Base-by-base conservation (phyloP, 2,329 filamentous ascomycete genomes). In the Arthrinium phaeospermum region DNA sequence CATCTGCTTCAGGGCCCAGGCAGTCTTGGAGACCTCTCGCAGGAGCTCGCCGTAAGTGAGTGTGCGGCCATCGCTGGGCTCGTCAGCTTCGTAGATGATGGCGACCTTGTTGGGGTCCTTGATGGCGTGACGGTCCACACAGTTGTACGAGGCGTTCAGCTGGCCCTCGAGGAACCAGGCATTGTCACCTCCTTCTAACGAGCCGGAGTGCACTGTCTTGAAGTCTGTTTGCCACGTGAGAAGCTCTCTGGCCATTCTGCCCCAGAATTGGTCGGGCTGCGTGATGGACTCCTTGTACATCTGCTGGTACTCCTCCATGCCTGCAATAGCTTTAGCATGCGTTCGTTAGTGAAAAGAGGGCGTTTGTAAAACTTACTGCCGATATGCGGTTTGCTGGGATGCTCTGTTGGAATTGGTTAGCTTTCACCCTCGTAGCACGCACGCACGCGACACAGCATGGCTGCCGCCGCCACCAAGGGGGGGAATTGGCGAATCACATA, bases 21-120 rank as follows among this genome's bases (percentile, higher is more conserved):
- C 93, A 22, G 94, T 91, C 83, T 91, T 93, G 79, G 93, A 98
- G 70, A 99, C 96, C 83, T 99, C 91, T 75, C 95, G 92, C 74
- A 98, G 90, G 70, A 99, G 92, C 88, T 99, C 95, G 78, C 93
- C 90, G 79, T 98, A 99, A 76, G 94, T 96, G 82, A 99, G 92
- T 76, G 89, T 95, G 77, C 96, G 94, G 80, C 96, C 95, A 81
- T 97, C 93, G 71, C 85, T 88, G 57, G 92, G 90, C 85, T 99
- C 96, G 80, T 99, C 96, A 74, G 95, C 96, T 87, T 99, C 96
- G 87, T 98, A 99, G 86, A 98, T 98, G 85, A 99, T 97, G 82
- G 96, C 96, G 68, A 96, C 91, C 85, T 93, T 94, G 85, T 98
- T 86, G 68, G 96, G 96, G 85, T 98, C 91, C 85, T 95, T 95